These are phyloP conservation scores for Diospyros lotus DNA, from an alignment of 148 eudicot species.

Conservation along the genomic window DNA sequence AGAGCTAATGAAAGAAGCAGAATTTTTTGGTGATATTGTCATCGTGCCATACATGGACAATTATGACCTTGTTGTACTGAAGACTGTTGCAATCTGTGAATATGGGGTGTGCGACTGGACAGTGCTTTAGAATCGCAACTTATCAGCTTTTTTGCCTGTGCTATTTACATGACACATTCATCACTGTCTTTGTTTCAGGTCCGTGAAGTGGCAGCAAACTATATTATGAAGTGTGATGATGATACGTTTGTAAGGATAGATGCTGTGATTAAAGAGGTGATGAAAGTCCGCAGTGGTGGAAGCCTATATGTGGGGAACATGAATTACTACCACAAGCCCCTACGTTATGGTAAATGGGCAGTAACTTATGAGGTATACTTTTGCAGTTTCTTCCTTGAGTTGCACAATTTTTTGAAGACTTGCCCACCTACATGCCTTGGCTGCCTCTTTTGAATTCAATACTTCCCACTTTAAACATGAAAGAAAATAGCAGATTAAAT, in stretches of 20 bases:
- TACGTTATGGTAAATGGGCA: conserved; percentile 90
- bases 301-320: conserved; percentile 80
- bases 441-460: not conserved
- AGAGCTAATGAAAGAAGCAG: conserved; percentile 77
- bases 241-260: conserved; percentile 87
- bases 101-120: conserved; percentile 56
- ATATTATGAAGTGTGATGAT: conserved; percentile 92
- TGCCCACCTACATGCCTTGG: not conserved
- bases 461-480: not conserved
- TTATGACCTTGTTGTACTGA: conserved; percentile 89
- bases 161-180: not conserved
- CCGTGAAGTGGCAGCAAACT: conserved; percentile 49
- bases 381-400: not conserved
- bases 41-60: conserved; percentile 82
- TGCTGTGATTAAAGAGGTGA: conserved; percentile 66
- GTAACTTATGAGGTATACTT: conserved; percentile 67
- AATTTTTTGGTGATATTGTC: conserved; percentile 73
- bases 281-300: conserved; percentile 26
- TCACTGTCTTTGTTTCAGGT: conserved; percentile 38
- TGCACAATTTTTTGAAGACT: not conserved
- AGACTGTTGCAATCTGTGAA: conserved; percentile 84
- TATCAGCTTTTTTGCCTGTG: not conserved
- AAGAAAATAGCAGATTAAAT: not conserved
- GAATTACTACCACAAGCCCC: conserved; percentile 73
- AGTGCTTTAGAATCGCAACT: not conserved